Base-by-base conservation (phyloP, 768 basidiomycete genomes). In the Podaxis pistillaris region DNA sequence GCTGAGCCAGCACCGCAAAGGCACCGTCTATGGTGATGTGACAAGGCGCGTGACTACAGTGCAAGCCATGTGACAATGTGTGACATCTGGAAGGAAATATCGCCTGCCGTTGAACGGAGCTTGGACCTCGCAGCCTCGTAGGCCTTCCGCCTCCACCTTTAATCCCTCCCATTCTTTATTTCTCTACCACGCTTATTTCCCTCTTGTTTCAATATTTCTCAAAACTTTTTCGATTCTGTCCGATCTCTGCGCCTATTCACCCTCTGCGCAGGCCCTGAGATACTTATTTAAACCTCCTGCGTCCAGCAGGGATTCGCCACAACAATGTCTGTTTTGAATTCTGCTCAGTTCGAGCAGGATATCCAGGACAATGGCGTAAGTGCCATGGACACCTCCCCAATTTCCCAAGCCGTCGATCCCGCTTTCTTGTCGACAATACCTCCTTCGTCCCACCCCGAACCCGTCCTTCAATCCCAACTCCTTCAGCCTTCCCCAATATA, bases 381-480 rank as follows among this genome's bases (percentile, higher is more conserved):
- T 41, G 64, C 73, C 64, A 78, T 80, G 77, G 78, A 76, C 66
- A 75, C 75, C 37, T 69, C 72, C 41, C 73, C 74, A 54, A 71
- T 74, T 56, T 47, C 68, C 40, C 70, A 70, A 50, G 58, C 66
- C 36, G 66, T 72, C 57, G 71, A 73, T 52, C 50, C 68, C 64
- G 62, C 71, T 50, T 62, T 71, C 57, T 59, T 71, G 33, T 65
- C 66, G 37, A 47, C 63, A 49, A 58, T 67, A 54, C 60, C 69
- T 47, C 62, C 70, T 47, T 50, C 61, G 17, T 64, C 67, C 30
- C 70, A 61, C 54, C 64, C 68, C 49, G 65, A 68, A 54, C 55
- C 69, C 52, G 37, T 69, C 58, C 63, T 67, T 50, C 71, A 69
- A 47, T 64, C 65, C 41, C 69, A 68, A 61, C 58, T 73, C 46